Evolutionary conservation across 2,329 filamentous ascomycete genomes (phyloP).

Genomic region (Botrytis sinoallii): DNA sequence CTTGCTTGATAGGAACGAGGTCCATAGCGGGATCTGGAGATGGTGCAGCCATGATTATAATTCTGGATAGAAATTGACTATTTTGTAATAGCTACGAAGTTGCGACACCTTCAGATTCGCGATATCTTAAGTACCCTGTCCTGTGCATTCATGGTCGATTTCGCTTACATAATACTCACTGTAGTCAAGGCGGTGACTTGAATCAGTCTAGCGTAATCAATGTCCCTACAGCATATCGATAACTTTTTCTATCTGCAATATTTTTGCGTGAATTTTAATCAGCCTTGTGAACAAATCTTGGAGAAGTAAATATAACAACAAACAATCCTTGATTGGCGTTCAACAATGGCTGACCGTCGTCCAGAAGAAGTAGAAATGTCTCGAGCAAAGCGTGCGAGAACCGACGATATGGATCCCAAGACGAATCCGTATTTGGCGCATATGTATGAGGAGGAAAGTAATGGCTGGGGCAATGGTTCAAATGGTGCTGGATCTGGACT

Average conservation of each 20-base stretch:
- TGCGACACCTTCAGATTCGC: not conserved
- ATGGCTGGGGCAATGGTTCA: slow-evolving; percentile 37
- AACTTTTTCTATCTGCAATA: slow-evolving; percentile 18
- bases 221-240: slow-evolving; percentile 3
- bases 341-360: slow-evolving; percentile 55
- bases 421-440: slow-evolving; percentile 91
- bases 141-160: not conserved
- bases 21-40: slow-evolving; percentile 37
- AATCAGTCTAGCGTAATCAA: slow-evolving; percentile 12
- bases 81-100: not conserved
- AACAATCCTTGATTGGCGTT: slow-evolving; percentile 23
- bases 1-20: slow-evolving; percentile 29
- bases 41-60: slow-evolving; percentile 35
- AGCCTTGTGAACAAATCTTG: slow-evolving; percentile 27
- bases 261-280: slow-evolving; percentile 18
- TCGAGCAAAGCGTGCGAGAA: slow-evolving; percentile 47
- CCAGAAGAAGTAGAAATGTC: slow-evolving; percentile 48
- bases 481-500: slow-evolving; percentile 39
- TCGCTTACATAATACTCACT: not conserved
- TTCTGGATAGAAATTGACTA: slow-evolving; percentile 12
- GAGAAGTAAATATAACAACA: slow-evolving; percentile 32
- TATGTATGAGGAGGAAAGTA: slow-evolving; percentile 60
- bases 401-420: slow-evolving; percentile 46
- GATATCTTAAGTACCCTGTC: slow-evolving; percentile 4
- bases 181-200: slow-evolving; percentile 19